Evolutionary conservation across 108 stramenopile genomes (phyloP).

Genomic region (Nitzschia sp.): DNA sequence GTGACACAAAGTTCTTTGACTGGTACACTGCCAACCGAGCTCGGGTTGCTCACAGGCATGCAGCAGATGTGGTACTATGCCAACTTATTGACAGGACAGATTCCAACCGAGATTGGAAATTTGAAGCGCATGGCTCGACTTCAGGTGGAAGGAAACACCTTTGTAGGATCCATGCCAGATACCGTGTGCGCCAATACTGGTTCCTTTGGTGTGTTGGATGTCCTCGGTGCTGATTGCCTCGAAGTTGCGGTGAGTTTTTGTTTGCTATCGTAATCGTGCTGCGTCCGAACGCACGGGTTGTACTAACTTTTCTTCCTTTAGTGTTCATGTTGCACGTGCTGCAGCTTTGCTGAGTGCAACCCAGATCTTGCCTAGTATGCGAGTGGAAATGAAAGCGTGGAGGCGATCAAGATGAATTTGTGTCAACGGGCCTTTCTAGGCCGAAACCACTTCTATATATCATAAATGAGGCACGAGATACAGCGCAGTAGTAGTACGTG

Average conservation of each 20-base stretch:
- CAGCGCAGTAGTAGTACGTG: too few relatives aligned
- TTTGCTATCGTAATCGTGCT: conserved; percentile 2
- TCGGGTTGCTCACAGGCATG: conserved; percentile 39
- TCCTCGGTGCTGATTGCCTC: conserved; percentile 29
- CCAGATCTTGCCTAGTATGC: neutral
- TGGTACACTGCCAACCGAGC: conserved; percentile 41
- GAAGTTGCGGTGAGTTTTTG: conserved; percentile 20
- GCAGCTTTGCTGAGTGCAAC: conserved; percentile 31
- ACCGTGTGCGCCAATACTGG: conserved; percentile 9
- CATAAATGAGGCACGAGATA: too few relatives aligned
- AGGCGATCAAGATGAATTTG: too few relatives aligned
- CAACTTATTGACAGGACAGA: conserved; percentile 55
- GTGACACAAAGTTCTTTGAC: conserved; percentile 27
- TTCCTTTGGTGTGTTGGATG: conserved; percentile 11
- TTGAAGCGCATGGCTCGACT: conserved; percentile 37
- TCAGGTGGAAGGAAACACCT: conserved; percentile 39
- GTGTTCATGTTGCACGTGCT: conserved; percentile 26
- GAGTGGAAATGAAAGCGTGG: too few relatives aligned
- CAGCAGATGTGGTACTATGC: conserved; percentile 49
- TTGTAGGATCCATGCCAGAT: conserved; percentile 41
- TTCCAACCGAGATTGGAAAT: conserved; percentile 56
- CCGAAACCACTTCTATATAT: too few relatives aligned
- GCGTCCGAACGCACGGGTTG: conserved; percentile 13
- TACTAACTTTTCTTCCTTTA: conserved; percentile 8
- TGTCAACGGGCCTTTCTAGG: too few relatives aligned